Evolutionary conservation across 352 stramenopile species (phyloP).

Genomic region (Pythium insidiosum): DNA sequence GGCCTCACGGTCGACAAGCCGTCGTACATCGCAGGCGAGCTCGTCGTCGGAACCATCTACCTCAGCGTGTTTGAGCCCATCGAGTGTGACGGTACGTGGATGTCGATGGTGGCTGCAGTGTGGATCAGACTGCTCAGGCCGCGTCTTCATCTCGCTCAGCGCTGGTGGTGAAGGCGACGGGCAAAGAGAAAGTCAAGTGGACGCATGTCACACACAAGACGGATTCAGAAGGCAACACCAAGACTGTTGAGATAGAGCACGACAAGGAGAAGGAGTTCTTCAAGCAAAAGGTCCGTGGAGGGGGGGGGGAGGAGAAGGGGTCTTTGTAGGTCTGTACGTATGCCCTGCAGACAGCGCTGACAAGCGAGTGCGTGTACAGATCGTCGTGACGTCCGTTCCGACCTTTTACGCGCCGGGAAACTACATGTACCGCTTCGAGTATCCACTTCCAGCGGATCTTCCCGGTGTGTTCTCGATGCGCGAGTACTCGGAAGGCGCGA

Average conservation of each 20-base stretch:
- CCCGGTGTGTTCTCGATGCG: conserved; percentile 16
- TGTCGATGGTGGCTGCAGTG: no score
- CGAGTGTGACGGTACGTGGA: conserved; percentile 41
- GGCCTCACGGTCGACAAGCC: conserved; percentile 37
- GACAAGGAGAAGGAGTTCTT: conserved; percentile 50
- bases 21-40: conserved; percentile 50
- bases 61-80: conserved; percentile 46
- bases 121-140: no score
- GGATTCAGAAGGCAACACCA: conserved; percentile 22
- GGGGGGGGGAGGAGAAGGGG: neutral
- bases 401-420: conserved; percentile 15
- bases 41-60: conserved; percentile 46
- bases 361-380: conserved; percentile 5
- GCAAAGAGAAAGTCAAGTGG: conserved; percentile 62
- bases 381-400: conserved; percentile 16
- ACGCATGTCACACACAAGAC: conserved; percentile 22
- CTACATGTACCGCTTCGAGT: conserved; percentile 32
- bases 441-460: conserved; percentile 21
- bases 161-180: conserved; percentile 48
- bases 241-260: conserved; percentile 17
- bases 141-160: no score
- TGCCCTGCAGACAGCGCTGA: neutral
- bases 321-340: neutral
- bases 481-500: conserved; percentile 4
- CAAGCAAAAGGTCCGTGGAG: conserved; percentile 37